These are phyloP conservation scores for Aspergillus versicolor DNA, from an alignment of 2,329 filamentous ascomycete genomes.

Conservation along the genomic window DNA sequence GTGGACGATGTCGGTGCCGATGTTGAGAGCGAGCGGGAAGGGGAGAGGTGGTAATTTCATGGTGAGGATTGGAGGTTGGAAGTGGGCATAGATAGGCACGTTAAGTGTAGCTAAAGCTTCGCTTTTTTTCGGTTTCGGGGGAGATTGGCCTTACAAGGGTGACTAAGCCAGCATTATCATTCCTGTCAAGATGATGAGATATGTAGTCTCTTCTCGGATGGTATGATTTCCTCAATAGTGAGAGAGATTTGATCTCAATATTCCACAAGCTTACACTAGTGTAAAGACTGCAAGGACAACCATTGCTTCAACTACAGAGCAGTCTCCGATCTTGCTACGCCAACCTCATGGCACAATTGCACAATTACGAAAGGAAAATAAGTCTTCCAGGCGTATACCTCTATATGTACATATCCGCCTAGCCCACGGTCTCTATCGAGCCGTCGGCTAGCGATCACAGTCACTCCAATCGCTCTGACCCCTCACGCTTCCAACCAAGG, in stretches of 20 bases:
- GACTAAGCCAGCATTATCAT: constrained; percentile 4
- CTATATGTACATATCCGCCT: constrained; percentile 30
- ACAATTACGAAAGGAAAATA: constrained; percentile 4
- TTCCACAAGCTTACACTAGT: neutral
- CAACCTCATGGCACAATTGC: neutral
- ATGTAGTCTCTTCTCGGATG: neutral
- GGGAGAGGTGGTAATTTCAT: constrained; percentile 56
- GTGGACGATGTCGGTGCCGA: constrained; percentile 79
- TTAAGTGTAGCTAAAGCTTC: neutral
- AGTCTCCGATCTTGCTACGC: neutral
- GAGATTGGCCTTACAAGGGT: neutral
- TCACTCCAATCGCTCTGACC: constrained; percentile 2
- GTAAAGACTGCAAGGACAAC: neutral
- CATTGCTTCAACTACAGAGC: neutral
- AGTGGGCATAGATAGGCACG: neutral
- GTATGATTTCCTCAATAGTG: neutral
- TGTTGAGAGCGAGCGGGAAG: constrained; percentile 53
- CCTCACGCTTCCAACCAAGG: neutral
- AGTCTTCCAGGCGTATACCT: constrained; percentile 22
- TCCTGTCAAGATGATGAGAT: neutral
- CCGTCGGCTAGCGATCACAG: constrained; percentile 1
- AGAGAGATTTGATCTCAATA: neutral
- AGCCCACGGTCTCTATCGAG: constrained; percentile 2
- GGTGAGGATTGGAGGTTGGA: neutral
- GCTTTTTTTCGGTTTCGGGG: neutral